phyloP scores from a whole-genome alignment of 2,329 filamentous ascomycete species.

The Trichoderma sp. region DNA sequence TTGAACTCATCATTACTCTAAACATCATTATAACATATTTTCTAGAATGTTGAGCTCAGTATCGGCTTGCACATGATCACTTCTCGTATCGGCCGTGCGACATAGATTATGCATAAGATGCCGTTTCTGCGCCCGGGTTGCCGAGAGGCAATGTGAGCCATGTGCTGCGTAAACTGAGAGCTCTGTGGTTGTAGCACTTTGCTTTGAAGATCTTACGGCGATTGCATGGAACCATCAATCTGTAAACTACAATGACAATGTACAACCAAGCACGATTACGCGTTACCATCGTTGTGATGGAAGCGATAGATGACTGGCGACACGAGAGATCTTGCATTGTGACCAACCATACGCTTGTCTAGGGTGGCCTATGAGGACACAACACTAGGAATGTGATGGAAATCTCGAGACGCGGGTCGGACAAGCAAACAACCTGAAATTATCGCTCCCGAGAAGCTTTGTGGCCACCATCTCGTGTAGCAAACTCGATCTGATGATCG shows the following conservation, averaged over 20 bases:
- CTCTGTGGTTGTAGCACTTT: neutral
- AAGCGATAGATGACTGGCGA: neutral
- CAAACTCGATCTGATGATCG: neutral
- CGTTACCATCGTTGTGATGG: neutral
- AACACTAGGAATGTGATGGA: too few relatives aligned
- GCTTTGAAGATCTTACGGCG: neutral
- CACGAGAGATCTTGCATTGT: neutral
- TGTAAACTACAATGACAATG: neutral
- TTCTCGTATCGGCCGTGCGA: neutral
- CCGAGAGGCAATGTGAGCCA: slow-evolving; percentile 1
- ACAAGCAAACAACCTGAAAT: neutral
- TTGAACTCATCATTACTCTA: neutral
- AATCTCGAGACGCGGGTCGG: neutral
- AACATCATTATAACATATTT: neutral
- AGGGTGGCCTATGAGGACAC: neutral
- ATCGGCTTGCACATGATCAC: neutral
- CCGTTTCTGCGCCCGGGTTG: neutral
- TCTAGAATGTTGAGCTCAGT: neutral
- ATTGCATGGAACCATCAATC: neutral
- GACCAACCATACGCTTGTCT: neutral
- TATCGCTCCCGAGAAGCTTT: slow-evolving; percentile 15
- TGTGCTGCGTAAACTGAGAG: neutral
- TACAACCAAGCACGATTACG: neutral
- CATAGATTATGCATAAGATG: neutral
- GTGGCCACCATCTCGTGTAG: neutral